phyloP scores from a whole-genome alignment of 1,284 basidiomycete genomes.

The Afroboletus lepidellus region DNA sequence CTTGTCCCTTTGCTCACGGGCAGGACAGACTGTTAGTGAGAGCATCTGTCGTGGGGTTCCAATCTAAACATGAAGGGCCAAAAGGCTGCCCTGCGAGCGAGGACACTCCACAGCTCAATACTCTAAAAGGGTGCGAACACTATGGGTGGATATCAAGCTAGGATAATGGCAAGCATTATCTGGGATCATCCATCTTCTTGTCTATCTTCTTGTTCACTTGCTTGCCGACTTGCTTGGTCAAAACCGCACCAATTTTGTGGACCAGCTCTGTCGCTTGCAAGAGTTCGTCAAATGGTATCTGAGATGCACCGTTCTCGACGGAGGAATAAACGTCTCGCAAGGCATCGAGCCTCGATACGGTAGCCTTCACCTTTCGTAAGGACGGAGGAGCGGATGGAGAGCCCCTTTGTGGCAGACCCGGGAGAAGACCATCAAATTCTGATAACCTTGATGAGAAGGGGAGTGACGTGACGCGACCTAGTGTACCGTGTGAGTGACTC shows the following conservation, averaged over 20 bases:
- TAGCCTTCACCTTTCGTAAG: constrained; percentile 31
- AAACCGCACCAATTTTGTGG: constrained; percentile 36
- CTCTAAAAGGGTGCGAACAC: constrained; percentile 2
- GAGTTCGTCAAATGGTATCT: constrained; percentile 39
- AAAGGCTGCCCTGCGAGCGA: too few species aligned
- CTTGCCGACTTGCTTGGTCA: constrained; percentile 37
- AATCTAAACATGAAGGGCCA: too few species aligned
- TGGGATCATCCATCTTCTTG: constrained; percentile 26
- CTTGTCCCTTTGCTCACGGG: too few species aligned
- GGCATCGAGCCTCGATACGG: constrained; percentile 34
- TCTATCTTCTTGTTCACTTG: background rate
- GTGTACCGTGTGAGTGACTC: constrained; percentile 9
- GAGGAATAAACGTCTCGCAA: constrained; percentile 36
- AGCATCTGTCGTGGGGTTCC: too few species aligned
- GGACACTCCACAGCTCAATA: constrained; percentile 2
- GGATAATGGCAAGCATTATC: constrained; percentile 3
- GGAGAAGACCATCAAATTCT: constrained; percentile 1
- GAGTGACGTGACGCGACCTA: background rate
- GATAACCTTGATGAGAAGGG: background rate
- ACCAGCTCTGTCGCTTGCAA: constrained; percentile 37
- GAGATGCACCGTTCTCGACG: constrained; percentile 37
- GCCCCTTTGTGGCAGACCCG: background rate
- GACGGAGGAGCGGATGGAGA: constrained; percentile 15
- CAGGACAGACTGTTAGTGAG: too few species aligned
- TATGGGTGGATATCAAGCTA: constrained; percentile 23